Evolutionary conservation across 192 early-diverging fungal genomes (phyloP), one percentile per base, ranked within the genome.

Genomic region (Entomortierella lignicola): DNA sequence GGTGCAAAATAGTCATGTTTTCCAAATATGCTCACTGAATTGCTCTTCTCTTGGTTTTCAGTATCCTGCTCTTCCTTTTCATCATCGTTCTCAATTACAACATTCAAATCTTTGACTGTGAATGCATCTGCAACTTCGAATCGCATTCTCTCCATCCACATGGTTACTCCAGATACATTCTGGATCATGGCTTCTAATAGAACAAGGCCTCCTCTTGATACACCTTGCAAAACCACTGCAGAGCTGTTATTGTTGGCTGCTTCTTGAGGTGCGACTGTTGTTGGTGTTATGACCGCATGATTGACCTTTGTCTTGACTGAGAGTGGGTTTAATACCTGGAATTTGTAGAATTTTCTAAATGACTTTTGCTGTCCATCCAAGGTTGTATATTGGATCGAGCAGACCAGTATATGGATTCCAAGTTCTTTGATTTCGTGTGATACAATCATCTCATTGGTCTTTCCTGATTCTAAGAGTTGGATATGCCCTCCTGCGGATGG

Each of bases 231-330:
- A 7, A 32, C 62, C 18, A 53, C 43, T 20, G 41, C 8, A 0
- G 41, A 27, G 13, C 20, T 55, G 25, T 34, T 43, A 44, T 67
- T 69, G 4, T n/a, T n/a, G n/a, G n/a, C n/a, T 34, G 21, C 26
- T 48, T 66, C 67, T 1, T 64, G 77, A 34, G 44, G 87, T 63
- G 34, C 61, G 21, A 60, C 72, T 55, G 54, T n/a, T n/a, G 55
- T 44, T 7, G 56, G 25, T 8, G 68, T n/a, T n/a, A n/a, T n/a
- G 17, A 72, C 55, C 66, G 95, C 79, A 30, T 92, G 91, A 83
- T 99, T 96, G 51, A 98, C 91, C 65, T 97, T 98, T 12, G 97
- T 99, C 81, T 97, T 98, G 55, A 99, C 97, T 12, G 95, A 88
- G 37, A 99, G 86, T 44, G 97, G 97, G 80, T 99, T 99, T 50